These are phyloP conservation scores for Omphalea diandra DNA, from an alignment of 441 rosid species.

Conservation along the genomic window DNA sequence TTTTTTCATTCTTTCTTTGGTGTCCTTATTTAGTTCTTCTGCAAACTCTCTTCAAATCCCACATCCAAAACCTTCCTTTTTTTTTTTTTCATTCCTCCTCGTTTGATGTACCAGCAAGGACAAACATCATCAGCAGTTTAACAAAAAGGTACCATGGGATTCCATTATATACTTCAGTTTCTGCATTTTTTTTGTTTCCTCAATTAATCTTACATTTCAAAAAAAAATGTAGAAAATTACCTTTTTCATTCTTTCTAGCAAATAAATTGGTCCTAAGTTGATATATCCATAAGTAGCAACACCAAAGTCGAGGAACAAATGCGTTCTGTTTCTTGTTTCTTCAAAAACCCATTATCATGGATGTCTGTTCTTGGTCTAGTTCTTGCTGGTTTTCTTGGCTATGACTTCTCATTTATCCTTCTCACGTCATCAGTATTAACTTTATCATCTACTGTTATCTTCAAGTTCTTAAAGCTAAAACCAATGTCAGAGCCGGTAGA, in stretches of 20 bases:
- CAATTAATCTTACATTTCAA: too few relatives aligned
- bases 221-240: too few relatives aligned
- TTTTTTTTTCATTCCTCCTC: not conserved
- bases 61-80: constrained; percentile 17
- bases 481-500: too few relatives aligned
- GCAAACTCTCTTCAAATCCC: constrained; percentile 1
- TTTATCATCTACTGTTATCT: constrained; percentile 39
- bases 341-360: constrained; percentile 41
- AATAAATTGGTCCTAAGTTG: too few relatives aligned
- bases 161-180: too few relatives aligned
- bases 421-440: constrained; percentile 38
- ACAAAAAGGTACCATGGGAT: too few relatives aligned
- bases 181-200: too few relatives aligned
- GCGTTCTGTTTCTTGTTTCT: constrained; percentile 34
- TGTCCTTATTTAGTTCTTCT: constrained; percentile 18
- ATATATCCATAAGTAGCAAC: too few relatives aligned
- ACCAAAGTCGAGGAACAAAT: constrained; percentile 20
- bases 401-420: constrained; percentile 35
- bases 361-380: constrained; percentile 35
- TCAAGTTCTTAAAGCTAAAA: constrained; percentile 36
- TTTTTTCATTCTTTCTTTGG: constrained; percentile 24
- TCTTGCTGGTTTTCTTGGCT: constrained; percentile 37
- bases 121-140: not conserved
- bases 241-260: too few relatives aligned
- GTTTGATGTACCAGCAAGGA: constrained; percentile 10